Evolutionary conservation across 2,329 filamentous ascomycete genomes (phyloP), one percentile per base, ranked within the genome.

Genomic region (Trichothecium roseum): DNA sequence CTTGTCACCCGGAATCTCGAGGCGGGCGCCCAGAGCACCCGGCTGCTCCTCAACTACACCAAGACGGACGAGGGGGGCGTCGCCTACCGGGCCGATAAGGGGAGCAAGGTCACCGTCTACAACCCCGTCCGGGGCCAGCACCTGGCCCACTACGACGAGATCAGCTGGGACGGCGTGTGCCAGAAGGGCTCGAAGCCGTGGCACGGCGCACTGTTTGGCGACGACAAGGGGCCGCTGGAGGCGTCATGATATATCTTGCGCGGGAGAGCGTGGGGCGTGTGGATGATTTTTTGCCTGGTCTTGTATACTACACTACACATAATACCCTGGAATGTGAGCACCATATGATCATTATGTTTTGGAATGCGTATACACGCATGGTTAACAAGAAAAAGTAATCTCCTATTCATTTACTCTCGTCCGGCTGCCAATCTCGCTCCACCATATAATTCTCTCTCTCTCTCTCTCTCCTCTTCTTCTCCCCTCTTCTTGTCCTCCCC

Each of bases 181-280:
- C 54, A 58, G 35, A 51, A 47, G 33, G 47, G 46, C 4, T 37
- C 39, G 16, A 44, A 36, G 32, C 38, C 43, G 4, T 60, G 57
- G 57, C 43, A 57, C 20, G 48, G 57, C 9, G 49, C 52, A 36
- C 33, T 60, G 1, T 59, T 60, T 40, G 51, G 46, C 3, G 57
- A 60, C 24, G 41, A 37, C 3, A 46, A 55, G 28, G 57, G 57
- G 0, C 49, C 52, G 4, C 32, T 58, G 30, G 36, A 43, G 8
- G 30, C 41, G 15, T 45, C 14, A 40, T 33, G 16, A n/a, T 18
- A 24, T 10, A 24, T 24, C 10, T 24, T n/a, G n/a, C n/a, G n/a
- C n/a, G n/a, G n/a, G n/a, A n/a, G n/a, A n/a, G n/a, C n/a, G n/a
- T n/a, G n/a, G n/a, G n/a, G n/a, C n/a, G n/a, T n/a, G n/a, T n/a